Evolutionary conservation across 169 alveolate species (phyloP).

Genomic region (Plasmodium falciparum): DNA sequence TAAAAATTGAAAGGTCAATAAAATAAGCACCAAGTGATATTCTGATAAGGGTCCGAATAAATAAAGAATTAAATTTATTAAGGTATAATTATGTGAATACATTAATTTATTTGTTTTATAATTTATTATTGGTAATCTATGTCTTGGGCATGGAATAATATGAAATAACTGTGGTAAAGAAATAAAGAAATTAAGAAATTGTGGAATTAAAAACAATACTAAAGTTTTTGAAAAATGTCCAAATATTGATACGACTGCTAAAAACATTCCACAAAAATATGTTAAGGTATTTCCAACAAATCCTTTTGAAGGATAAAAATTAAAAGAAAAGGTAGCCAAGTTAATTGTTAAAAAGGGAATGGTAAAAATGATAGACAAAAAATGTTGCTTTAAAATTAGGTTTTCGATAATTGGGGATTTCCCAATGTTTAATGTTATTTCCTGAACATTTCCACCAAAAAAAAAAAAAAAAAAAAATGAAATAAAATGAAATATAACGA

Average conservation of each 20-base stretch:
- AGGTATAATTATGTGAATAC: slow-evolving; percentile 89
- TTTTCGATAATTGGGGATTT: slow-evolving; percentile 29
- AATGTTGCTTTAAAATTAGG: slow-evolving; percentile 84
- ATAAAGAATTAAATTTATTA: slow-evolving; percentile 89
- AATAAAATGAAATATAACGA: no score
- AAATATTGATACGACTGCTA: slow-evolving; percentile 93
- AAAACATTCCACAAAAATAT: slow-evolving; percentile 94
- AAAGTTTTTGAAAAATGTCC: slow-evolving; percentile 95
- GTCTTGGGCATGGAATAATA: slow-evolving; percentile 93
- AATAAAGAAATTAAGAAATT: slow-evolving; percentile 91
- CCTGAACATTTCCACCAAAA: slow-evolving; percentile 10
- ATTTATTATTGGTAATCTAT: slow-evolving; percentile 91
- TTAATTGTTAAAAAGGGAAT: slow-evolving; percentile 91
- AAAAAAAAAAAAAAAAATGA: background rate
- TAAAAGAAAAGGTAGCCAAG: slow-evolving; percentile 89
- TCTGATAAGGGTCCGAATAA: slow-evolving; percentile 93
- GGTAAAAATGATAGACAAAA: slow-evolving; percentile 87
- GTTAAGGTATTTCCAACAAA: slow-evolving; percentile 96
- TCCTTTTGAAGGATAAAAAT: slow-evolving; percentile 93
- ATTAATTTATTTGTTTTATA: slow-evolving; percentile 86
- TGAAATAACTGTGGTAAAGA: slow-evolving; percentile 93
- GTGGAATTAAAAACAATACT: slow-evolving; percentile 93
- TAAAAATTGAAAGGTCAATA: slow-evolving; percentile 86
- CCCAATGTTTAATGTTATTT: slow-evolving; percentile 70
- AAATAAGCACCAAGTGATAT: slow-evolving; percentile 85